Conservation (phyloP, 2,329 filamentous ascomycete species). For the Diaporthe sp. region DNA sequence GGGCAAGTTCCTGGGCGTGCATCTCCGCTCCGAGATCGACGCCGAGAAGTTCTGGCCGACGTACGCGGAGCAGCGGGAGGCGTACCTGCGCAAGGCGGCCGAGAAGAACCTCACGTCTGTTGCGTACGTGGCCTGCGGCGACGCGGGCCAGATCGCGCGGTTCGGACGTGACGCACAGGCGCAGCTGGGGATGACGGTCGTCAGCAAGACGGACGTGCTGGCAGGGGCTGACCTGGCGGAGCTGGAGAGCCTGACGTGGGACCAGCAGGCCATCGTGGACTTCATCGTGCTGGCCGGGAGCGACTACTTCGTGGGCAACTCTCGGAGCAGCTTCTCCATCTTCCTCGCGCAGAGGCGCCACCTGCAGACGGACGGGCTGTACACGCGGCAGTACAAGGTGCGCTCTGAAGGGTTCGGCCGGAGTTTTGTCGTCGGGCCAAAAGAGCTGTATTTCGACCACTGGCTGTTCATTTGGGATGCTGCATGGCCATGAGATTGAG, state of each 20-base stretch:
- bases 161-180: conserved; percentile 48
- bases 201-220: conserved; percentile 52
- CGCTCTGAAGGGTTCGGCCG: conserved; percentile 53
- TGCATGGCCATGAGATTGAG: conserved; percentile 50
- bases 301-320: conserved; percentile 55
- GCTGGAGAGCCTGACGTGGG: conserved; percentile 53
- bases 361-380: conserved; percentile 50
- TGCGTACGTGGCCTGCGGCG: conserved; percentile 59
- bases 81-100: conserved; percentile 50
- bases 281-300: conserved; percentile 51
- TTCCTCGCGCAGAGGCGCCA: conserved; percentile 58
- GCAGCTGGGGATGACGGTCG: conserved; percentile 46
- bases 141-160: conserved; percentile 52
- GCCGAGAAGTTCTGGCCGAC: conserved; percentile 57
- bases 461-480: conserved; percentile 61
- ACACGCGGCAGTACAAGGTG: conserved; percentile 55
- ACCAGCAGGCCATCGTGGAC: conserved; percentile 56
- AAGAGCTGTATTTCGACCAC: conserved; percentile 57
- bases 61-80: conserved; percentile 53
- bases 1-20: conserved; percentile 51
- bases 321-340: conserved; percentile 59
- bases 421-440: conserved; percentile 56
- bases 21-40: conserved; percentile 59
- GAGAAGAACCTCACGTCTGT: conserved; percentile 41
- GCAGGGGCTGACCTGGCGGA: conserved; percentile 40